These are phyloP conservation scores for Aegilops sharonensis DNA, from an alignment of 176 grass and related monocot species.

Conservation along the genomic window DNA sequence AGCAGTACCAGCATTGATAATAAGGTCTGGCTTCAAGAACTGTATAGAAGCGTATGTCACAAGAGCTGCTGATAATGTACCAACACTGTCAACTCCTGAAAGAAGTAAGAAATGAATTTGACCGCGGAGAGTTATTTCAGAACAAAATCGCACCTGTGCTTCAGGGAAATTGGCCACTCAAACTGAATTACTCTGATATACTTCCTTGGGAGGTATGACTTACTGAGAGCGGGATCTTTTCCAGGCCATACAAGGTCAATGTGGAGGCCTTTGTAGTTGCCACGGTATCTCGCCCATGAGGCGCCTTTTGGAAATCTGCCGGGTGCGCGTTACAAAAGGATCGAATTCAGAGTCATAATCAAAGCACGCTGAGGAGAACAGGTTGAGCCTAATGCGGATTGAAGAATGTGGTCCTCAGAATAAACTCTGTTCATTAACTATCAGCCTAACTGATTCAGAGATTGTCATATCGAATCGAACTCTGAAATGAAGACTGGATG, in stretches of 20 bases:
- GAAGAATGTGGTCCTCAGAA: neutral
- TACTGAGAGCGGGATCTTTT: constrained; percentile 70
- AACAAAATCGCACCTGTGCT: neutral
- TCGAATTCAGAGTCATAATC: neutral
- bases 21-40: constrained; percentile 81
- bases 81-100: constrained; percentile 88
- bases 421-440: neutral
- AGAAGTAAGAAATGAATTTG: constrained; percentile 17
- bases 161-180: neutral
- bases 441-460: no score
- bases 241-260: constrained; percentile 79
- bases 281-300: constrained; percentile 78
- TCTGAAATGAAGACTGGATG: no score
- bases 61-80: constrained; percentile 72
- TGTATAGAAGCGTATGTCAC: constrained; percentile 82
- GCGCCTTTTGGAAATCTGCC: constrained; percentile 78
- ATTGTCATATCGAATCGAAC: no score
- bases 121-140: neutral
- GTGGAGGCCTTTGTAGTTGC: constrained; percentile 59
- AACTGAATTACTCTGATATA: neutral
- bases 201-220: no score
- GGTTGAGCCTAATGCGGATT: neutral
- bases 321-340: neutral
- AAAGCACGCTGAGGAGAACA: neutral
- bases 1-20: constrained; percentile 93